Evolutionary conservation across 2,329 filamentous ascomycete species (phyloP).

Genomic region (Clarireedia paspali): DNA sequence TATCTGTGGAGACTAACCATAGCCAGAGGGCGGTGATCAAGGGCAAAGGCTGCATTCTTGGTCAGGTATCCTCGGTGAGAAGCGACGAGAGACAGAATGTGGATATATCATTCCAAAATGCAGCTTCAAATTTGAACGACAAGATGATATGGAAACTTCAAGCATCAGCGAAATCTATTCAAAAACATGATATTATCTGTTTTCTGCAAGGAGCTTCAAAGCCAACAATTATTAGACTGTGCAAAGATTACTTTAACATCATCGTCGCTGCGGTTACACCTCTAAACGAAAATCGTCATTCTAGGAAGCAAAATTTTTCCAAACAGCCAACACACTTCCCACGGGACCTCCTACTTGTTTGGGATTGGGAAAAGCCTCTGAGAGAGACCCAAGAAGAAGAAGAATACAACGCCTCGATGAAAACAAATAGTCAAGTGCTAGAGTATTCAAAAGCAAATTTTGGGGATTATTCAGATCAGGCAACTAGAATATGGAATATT

Average conservation of each 20-base stretch:
- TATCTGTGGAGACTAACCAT: neutral
- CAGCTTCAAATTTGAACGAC: accelerated
- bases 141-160: neutral
- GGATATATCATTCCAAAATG: neutral
- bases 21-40: neutral
- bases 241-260: neutral
- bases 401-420: neutral
- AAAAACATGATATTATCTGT: neutral
- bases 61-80: accelerated
- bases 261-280: neutral
- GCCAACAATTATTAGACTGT: neutral
- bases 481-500: neutral
- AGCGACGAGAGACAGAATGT: neutral
- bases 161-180: neutral
- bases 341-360: accelerated
- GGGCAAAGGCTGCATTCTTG: neutral
- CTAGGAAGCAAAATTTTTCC: too few species aligned
- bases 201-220: neutral
- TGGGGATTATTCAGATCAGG: neutral
- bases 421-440: neutral
- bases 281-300: too few species aligned
- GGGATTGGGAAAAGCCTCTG: neutral
- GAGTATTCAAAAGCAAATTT: neutral
- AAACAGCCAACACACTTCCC: neutral
- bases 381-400: neutral